Evolutionary conservation across 1,284 basidiomycete species (phyloP).

Genomic region (Paramarasmius palmivorus): DNA sequence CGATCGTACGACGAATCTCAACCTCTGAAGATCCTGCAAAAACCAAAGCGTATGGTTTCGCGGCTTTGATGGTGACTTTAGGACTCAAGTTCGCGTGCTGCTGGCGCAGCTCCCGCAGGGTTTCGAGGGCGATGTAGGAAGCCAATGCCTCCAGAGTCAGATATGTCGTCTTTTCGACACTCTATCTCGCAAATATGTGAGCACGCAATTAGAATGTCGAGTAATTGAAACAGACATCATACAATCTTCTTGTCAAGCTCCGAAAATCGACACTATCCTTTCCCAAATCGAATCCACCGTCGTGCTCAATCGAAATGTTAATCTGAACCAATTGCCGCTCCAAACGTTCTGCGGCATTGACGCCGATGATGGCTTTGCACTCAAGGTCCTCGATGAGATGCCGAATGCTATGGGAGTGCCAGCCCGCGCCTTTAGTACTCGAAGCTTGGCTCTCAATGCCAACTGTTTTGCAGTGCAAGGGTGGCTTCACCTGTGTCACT

Average conservation of each 20-base stretch:
- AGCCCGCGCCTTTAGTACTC: conserved; percentile 24
- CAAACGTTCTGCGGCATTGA: conserved; percentile 72
- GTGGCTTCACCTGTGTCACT: conserved; percentile 50
- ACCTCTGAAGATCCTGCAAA: conserved; percentile 68
- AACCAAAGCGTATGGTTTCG: conserved; percentile 78
- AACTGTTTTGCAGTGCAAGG: conserved; percentile 52
- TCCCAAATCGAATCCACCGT: conserved; percentile 17
- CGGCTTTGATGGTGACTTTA: conserved; percentile 58
- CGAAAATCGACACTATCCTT: conserved; percentile 32
- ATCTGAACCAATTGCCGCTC: conserved; percentile 71
- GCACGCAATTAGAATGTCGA: background rate
- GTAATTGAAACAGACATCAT: conserved; percentile 28
- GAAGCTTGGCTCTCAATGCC: conserved; percentile 40
- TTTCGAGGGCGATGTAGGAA: conserved; percentile 54
- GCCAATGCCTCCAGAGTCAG: conserved; percentile 78
- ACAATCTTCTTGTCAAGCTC: conserved; percentile 26
- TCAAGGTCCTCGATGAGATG: conserved; percentile 53
- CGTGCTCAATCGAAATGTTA: conserved; percentile 48
- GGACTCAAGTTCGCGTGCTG: conserved; percentile 18
- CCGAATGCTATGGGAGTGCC: conserved; percentile 23
- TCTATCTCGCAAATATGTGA: conserved; percentile 29
- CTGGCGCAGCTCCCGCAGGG: conserved; percentile 29
- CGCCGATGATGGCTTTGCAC: conserved; percentile 66
- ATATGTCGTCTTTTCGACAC: conserved; percentile 49
- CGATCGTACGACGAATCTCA: conserved; percentile 48